Conservation (phyloP, 2,329 filamentous ascomycete species). For the Colletotrichum sp. region DNA sequence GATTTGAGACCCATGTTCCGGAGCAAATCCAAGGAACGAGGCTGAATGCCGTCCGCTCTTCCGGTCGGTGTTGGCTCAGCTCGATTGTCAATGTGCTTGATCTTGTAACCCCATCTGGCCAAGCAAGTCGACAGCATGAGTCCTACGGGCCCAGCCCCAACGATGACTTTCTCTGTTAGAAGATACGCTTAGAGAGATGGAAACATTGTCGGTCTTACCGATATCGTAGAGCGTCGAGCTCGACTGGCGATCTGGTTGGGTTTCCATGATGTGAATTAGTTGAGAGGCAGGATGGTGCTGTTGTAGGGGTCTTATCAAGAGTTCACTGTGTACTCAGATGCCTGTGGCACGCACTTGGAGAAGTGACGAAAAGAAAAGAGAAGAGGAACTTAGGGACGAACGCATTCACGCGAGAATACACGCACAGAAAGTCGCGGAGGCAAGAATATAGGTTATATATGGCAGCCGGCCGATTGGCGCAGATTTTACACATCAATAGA, state of each 20-base stretch:
- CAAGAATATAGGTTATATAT: not conserved
- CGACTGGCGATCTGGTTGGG: slow-evolving; percentile 10
- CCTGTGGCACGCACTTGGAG: not conserved
- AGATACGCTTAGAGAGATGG: not conserved
- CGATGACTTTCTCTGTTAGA: slow-evolving; percentile 65
- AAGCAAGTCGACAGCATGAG: slow-evolving; percentile 87
- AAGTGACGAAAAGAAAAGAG: not conserved
- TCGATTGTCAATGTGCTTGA: slow-evolving; percentile 94
- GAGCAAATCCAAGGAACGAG: slow-evolving; percentile 83
- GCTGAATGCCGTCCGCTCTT: slow-evolving; percentile 90
- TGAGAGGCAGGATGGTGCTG: not conserved
- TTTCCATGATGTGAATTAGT: not conserved
- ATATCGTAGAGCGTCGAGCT: slow-evolving; percentile 44
- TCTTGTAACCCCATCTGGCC: slow-evolving; percentile 90
- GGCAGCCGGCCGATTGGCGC: not conserved
- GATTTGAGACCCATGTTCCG: slow-evolving; percentile 90
- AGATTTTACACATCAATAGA: not conserved
- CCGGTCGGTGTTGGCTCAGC: slow-evolving; percentile 84
- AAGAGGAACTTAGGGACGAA: not conserved
- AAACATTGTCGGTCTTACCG: slow-evolving; percentile 32
- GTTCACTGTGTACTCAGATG: not conserved
- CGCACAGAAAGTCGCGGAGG: not conserved
- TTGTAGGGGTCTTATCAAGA: not conserved
- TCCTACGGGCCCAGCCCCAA: slow-evolving; percentile 88
- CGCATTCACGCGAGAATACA: not conserved